phyloP scores from a whole-genome alignment of 2,329 filamentous ascomycete species.

The Botrytis fragariae region DNA sequence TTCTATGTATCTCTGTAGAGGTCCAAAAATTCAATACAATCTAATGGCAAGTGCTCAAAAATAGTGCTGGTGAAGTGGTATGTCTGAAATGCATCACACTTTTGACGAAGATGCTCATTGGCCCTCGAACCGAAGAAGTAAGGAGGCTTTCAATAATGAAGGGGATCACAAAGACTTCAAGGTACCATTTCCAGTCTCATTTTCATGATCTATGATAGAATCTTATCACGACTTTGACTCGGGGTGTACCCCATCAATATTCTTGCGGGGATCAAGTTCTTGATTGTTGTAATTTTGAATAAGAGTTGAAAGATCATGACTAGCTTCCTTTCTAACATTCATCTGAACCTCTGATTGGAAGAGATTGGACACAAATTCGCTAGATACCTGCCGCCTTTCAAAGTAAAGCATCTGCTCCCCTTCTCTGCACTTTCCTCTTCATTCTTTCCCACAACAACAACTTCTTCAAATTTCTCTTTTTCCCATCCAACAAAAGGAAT shows the following conservation, averaged over 20 bases:
- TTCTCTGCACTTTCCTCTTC: background rate
- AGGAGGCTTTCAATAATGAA: background rate
- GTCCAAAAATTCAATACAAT: background rate
- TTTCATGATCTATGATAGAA: background rate
- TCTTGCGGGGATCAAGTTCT: background rate
- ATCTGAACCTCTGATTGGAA: conserved; percentile 1
- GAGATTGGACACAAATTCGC: background rate
- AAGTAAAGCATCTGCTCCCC: background rate
- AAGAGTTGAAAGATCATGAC: background rate
- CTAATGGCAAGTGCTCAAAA: background rate
- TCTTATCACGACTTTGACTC: background rate
- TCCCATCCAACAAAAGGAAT: background rate
- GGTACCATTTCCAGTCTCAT: background rate
- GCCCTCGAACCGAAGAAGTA: background rate
- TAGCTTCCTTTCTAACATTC: background rate
- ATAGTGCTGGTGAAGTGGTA: background rate
- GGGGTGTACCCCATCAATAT: background rate
- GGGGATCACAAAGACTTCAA: background rate
- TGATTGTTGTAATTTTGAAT: background rate
- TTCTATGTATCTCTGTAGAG: background rate
- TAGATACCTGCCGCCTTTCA: background rate
- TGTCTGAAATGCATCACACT: background rate
- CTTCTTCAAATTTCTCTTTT: background rate
- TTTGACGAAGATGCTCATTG: background rate
- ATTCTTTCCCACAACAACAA: background rate